These are phyloP conservation scores for Lepidium campestre DNA, from an alignment of 441 rosid genomes.

Conservation along the genomic window DNA sequence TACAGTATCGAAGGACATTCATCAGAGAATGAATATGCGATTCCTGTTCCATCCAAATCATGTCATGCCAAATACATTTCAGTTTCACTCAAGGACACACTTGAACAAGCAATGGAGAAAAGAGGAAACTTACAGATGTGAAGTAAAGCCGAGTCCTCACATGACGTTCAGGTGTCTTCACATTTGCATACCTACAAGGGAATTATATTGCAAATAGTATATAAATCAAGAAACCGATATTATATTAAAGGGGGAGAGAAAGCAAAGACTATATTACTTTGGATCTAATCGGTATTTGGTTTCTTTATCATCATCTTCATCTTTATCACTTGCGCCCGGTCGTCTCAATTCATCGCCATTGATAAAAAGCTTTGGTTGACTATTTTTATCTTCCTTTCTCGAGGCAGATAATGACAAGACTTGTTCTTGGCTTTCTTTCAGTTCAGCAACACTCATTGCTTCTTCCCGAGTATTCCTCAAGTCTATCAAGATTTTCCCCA, in stretches of 20 bases:
- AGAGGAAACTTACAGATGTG: conserved; percentile 76
- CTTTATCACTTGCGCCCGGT: conserved; percentile 77
- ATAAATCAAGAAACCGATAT: background rate
- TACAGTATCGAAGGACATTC: conserved; percentile 98
- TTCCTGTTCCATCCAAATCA: conserved; percentile 44
- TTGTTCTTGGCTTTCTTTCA: conserved; percentile 76
- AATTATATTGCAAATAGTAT: background rate
- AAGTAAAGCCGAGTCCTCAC: conserved; percentile 98
- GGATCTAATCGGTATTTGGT: conserved; percentile 98
- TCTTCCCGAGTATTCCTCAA: conserved; percentile 95
- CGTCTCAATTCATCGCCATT: conserved; percentile 66
- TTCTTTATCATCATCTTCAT: conserved; percentile 97
- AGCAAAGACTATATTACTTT: conserved; percentile 40
- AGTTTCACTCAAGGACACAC: background rate
- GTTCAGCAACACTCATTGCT: conserved; percentile 84
- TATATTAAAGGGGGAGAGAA: background rate
- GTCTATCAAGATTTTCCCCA: conserved; percentile 98
- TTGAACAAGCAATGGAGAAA: background rate
- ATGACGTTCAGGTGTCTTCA: conserved; percentile 97
- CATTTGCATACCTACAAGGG: conserved; percentile 82
- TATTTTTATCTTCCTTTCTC: conserved; percentile 50
- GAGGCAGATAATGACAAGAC: conserved; percentile 26
- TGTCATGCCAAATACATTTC: background rate
- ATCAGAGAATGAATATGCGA: conserved; percentile 98
- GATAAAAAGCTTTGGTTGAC: conserved; percentile 45